These are phyloP conservation scores for Stipa capillata DNA, from an alignment of 176 grass and related monocot genomes.

Conservation along the genomic window DNA sequence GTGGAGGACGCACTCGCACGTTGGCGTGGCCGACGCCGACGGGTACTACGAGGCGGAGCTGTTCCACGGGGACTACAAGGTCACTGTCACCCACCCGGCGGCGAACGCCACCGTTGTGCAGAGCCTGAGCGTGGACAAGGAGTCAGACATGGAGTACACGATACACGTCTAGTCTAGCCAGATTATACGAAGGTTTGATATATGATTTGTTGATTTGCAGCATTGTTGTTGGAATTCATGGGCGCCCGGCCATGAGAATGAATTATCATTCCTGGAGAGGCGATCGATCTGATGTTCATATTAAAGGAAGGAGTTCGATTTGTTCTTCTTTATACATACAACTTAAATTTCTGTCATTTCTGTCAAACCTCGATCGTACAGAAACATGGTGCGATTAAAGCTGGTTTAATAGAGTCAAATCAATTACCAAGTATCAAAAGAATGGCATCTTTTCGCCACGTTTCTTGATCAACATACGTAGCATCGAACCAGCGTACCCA, in stretches of 20 bases:
- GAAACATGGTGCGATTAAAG: background rate
- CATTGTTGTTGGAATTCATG: background rate
- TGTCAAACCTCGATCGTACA: background rate
- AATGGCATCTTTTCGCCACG: background rate
- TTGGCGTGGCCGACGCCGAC: constrained; percentile 31
- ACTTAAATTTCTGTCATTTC: background rate
- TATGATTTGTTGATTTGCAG: constrained; percentile 15
- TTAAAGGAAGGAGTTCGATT: constrained; percentile 23
- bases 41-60: constrained; percentile 51
- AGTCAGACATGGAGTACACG: constrained; percentile 28
- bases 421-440: background rate
- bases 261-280: constrained; percentile 37
- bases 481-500: background rate
- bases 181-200: background rate
- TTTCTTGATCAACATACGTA: background rate
- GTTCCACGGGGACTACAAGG: constrained; percentile 65
- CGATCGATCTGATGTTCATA: constrained; percentile 25
- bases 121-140: constrained; percentile 44
- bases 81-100: constrained; percentile 49
- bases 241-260: constrained; percentile 30
- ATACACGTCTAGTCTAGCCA: constrained; percentile 36
- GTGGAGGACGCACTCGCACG: constrained; percentile 29
- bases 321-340: constrained; percentile 21
- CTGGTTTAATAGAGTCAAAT: background rate
- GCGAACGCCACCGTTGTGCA: constrained; percentile 44